Conservation (phyloP, 2,329 filamentous ascomycete genomes). For the Botrytis hyacinthi region DNA sequence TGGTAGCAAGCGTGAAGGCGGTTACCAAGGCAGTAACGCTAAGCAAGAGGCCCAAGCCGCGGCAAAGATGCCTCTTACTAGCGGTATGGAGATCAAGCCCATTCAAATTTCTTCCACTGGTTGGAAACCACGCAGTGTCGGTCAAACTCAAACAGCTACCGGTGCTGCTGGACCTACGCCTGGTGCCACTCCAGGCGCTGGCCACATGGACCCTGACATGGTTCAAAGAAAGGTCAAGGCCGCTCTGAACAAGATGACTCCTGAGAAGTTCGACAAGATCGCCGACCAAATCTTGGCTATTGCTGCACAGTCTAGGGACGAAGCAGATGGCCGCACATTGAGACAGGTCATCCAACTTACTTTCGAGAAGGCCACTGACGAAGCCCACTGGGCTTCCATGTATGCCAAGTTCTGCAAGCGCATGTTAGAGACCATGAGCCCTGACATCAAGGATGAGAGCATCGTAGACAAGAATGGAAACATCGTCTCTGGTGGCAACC, state of each 20-base stretch:
- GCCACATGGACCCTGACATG: slow-evolving; percentile 80
- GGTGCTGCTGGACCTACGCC: slow-evolving; percentile 44
- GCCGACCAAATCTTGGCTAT: slow-evolving; percentile 90
- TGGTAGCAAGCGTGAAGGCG: slow-evolving; percentile 59
- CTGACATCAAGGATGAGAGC: slow-evolving; percentile 91
- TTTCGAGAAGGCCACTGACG: slow-evolving; percentile 98
- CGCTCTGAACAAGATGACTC: slow-evolving; percentile 99
- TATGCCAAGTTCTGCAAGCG: slow-evolving; percentile 98
- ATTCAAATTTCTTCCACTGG: slow-evolving; percentile 70
- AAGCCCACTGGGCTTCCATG: slow-evolving; percentile 98
- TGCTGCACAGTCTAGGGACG: slow-evolving; percentile 91
- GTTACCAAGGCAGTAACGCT: slow-evolving; percentile 44
- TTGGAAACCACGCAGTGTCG: slow-evolving; percentile 84
- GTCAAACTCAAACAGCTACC: slow-evolving; percentile 42
- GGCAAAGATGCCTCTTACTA: slow-evolving; percentile 89
- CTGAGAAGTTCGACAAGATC: slow-evolving; percentile 97
- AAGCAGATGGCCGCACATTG: slow-evolving; percentile 88
- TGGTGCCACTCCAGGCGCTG: slow-evolving; percentile 46
- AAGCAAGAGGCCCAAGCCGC: slow-evolving; percentile 67
- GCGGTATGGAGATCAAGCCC: slow-evolving; percentile 76
- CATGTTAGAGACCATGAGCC: slow-evolving; percentile 93
- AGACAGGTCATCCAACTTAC: slow-evolving; percentile 98
- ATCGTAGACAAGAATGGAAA: slow-evolving; percentile 88
- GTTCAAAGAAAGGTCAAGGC: slow-evolving; percentile 99
- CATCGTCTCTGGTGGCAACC: slow-evolving; percentile 83